phyloP scores from a whole-genome alignment of 306 rosid genomes.

The Crataegus laevigata region DNA sequence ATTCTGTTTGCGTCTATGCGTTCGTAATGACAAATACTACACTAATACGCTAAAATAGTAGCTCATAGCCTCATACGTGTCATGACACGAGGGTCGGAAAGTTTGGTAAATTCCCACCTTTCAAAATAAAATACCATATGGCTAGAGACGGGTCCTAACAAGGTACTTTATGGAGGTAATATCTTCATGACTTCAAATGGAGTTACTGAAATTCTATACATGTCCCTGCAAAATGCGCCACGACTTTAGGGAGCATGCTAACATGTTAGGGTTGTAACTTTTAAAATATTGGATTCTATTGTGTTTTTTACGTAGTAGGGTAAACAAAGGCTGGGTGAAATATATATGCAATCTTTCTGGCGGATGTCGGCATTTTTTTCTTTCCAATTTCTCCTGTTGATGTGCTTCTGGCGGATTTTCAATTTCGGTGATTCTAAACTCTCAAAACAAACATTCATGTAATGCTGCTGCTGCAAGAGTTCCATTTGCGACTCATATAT shows the following conservation, averaged over 20 bases:
- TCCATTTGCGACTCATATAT: background rate
- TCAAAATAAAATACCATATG: too few species aligned
- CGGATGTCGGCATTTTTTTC: background rate
- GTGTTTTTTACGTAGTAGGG: background rate
- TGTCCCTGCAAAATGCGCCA: background rate
- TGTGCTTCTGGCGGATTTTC: background rate
- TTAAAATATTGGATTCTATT: background rate
- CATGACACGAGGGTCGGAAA: too few species aligned
- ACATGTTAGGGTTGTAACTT: background rate
- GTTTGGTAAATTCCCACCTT: too few species aligned
- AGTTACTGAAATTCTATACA: background rate
- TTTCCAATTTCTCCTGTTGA: background rate
- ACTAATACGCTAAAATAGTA: too few species aligned
- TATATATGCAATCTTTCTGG: background rate
- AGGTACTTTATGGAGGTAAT: background rate
- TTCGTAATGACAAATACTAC: too few species aligned
- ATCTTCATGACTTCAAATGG: background rate
- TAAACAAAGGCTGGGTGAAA: background rate
- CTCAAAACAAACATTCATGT: background rate
- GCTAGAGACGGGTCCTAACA: too few species aligned
- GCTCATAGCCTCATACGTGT: too few species aligned
- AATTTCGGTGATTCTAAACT: background rate
- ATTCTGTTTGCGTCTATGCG: rapidly evolving
- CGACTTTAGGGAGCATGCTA: background rate
- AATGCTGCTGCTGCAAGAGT: background rate